These are phyloP conservation scores for Aspergillus novoparasiticus DNA, from an alignment of 2,329 filamentous ascomycete species.

Conservation along the genomic window DNA sequence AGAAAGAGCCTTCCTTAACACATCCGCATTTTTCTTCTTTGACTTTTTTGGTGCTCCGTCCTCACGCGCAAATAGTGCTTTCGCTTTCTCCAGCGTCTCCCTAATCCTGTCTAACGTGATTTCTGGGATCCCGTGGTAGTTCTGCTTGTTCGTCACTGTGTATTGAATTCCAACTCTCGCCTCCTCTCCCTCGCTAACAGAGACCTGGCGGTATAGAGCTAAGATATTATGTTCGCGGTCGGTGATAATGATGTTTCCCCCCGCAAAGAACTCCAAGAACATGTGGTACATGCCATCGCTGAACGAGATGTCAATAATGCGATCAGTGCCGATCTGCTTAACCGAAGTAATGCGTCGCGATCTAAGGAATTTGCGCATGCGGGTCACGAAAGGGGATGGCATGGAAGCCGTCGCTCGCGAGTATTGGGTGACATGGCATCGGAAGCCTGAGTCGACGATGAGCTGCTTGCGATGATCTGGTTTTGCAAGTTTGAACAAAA, in stretches of 20 bases:
- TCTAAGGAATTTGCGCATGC: slow-evolving; percentile 84
- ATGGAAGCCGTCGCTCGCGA: slow-evolving; percentile 80
- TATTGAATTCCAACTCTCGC: slow-evolving; percentile 78
- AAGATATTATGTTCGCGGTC: slow-evolving; percentile 82
- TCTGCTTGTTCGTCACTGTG: slow-evolving; percentile 78
- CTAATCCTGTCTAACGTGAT: slow-evolving; percentile 74
- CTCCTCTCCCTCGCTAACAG: slow-evolving; percentile 77
- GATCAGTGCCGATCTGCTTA: slow-evolving; percentile 85
- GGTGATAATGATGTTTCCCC: slow-evolving; percentile 91
- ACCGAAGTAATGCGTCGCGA: slow-evolving; percentile 81
- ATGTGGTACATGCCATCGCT: slow-evolving; percentile 86
- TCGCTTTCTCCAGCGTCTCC: slow-evolving; percentile 67
- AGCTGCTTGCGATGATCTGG: slow-evolving; percentile 87
- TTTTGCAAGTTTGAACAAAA: slow-evolving; percentile 92
- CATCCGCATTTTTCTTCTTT: slow-evolving; percentile 73
- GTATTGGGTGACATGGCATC: slow-evolving; percentile 91
- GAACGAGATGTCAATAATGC: slow-evolving; percentile 89
- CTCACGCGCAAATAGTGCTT: slow-evolving; percentile 45
- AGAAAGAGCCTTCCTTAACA: slow-evolving; percentile 77
- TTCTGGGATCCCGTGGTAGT: slow-evolving; percentile 73
- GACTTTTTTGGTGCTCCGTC: slow-evolving; percentile 62
- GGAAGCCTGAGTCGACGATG: slow-evolving; percentile 91
- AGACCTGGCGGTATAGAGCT: slow-evolving; percentile 76
- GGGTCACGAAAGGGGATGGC: slow-evolving; percentile 81
- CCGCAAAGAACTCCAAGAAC: slow-evolving; percentile 94